phyloP scores from a whole-genome alignment of 495 filamentous ascomycete species.

The Penicillium fimorum region DNA sequence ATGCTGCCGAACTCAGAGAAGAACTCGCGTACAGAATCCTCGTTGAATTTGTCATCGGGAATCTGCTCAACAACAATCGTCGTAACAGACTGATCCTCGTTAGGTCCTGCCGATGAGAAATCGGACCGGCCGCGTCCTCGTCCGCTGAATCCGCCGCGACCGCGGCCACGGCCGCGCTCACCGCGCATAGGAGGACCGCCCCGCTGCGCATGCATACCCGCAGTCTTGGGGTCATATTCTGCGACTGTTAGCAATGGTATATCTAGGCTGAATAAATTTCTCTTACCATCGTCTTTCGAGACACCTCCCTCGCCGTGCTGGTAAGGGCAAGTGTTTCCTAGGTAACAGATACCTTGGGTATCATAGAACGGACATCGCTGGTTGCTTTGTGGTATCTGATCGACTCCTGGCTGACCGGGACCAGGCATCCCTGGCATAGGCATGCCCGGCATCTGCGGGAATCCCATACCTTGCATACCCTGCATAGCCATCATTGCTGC shows the following conservation, averaged over 20 bases:
- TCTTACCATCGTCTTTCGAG: slow-evolving; percentile 49
- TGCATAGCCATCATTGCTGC: slow-evolving; percentile 70
- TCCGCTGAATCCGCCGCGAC: slow-evolving; percentile 45
- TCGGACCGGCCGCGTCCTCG: slow-evolving; percentile 58
- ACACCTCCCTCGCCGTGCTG: slow-evolving; percentile 72
- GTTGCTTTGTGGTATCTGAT: slow-evolving; percentile 37
- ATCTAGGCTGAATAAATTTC: not conserved
- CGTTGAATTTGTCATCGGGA: slow-evolving; percentile 79
- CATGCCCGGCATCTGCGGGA: slow-evolving; percentile 57
- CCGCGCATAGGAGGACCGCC: slow-evolving; percentile 30
- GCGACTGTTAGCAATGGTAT: slow-evolving; percentile 21
- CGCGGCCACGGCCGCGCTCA: slow-evolving; percentile 51
- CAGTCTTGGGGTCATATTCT: slow-evolving; percentile 87
- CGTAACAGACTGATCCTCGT: slow-evolving; percentile 68
- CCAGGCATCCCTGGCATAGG: slow-evolving; percentile 45
- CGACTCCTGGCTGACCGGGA: slow-evolving; percentile 30
- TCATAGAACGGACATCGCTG: slow-evolving; percentile 85
- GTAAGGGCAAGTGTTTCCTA: slow-evolving; percentile 74
- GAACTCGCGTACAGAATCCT: slow-evolving; percentile 71
- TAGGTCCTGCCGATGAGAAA: slow-evolving; percentile 74
- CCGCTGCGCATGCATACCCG: slow-evolving; percentile 44
- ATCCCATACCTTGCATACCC: slow-evolving; percentile 67
- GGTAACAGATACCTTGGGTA: slow-evolving; percentile 78
- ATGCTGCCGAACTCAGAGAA: slow-evolving; percentile 85
- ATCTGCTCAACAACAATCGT: slow-evolving; percentile 92